Evolutionary conservation across 177 flowering plant species (phyloP).

Genomic region (Vitis hybrid): DNA sequence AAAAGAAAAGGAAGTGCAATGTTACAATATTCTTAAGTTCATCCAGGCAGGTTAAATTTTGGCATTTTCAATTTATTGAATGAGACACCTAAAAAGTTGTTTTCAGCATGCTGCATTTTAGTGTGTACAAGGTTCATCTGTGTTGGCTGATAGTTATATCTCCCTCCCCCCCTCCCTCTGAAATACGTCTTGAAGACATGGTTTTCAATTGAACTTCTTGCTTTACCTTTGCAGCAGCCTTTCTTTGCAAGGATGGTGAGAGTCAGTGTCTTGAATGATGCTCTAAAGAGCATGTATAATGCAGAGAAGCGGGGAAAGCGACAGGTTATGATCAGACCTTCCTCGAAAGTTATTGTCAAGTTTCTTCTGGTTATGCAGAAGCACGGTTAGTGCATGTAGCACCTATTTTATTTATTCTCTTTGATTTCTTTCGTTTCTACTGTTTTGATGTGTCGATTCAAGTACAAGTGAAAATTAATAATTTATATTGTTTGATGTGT

Average conservation of each 20-base stretch:
- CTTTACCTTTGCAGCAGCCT: not conserved
- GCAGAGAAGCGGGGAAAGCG: constrained; percentile 56
- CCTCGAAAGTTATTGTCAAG: constrained; percentile 47
- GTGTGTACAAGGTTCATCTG: not conserved
- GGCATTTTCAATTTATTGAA: not conserved
- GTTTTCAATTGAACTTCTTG: not conserved
- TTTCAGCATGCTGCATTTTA: not conserved
- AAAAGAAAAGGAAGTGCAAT: not conserved
- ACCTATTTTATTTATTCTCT: not conserved
- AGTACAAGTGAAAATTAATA: too few relatives aligned
- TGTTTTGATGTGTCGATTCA: not conserved
- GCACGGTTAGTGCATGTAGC: constrained; percentile 30
- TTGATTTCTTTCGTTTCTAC: not conserved
- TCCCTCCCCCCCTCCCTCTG: not conserved
- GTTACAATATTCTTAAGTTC: not conserved
- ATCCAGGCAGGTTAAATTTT: not conserved
- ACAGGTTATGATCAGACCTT: constrained; percentile 57
- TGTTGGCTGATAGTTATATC: not conserved
- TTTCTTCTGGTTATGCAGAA: constrained; percentile 47
- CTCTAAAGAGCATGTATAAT: constrained; percentile 56
- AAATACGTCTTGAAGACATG: not conserved
- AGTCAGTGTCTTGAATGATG: constrained; percentile 48
- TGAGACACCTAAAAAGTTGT: not conserved
- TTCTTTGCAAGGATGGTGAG: constrained; percentile 36
- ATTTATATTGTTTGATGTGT: not conserved